These are phyloP conservation scores for Periconia macrospinosa DNA, from an alignment of 2,329 filamentous ascomycete genomes.

Conservation along the genomic window DNA sequence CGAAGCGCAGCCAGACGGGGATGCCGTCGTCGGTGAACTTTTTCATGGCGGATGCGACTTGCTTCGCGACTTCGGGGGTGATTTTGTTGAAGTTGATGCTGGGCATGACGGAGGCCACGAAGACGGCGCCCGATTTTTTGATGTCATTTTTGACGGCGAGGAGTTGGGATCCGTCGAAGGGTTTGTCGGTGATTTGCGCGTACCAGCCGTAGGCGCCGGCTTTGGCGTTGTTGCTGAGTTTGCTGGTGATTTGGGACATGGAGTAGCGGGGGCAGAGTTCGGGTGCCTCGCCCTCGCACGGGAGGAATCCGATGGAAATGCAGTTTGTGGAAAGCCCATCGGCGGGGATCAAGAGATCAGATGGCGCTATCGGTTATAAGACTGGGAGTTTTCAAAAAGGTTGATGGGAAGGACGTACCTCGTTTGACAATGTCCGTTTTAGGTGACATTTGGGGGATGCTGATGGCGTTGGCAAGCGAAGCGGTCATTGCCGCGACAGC, in stretches of 20 bases:
- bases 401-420: neutral
- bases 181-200: constrained; percentile 9
- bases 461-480: constrained; percentile 3
- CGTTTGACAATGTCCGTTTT: constrained; percentile 1
- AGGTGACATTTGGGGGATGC: constrained; percentile 4
- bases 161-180: constrained; percentile 14
- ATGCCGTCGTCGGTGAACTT: constrained; percentile 16
- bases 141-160: constrained; percentile 12
- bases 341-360: constrained; percentile 8
- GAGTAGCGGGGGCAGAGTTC: constrained; percentile 11
- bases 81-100: constrained; percentile 13
- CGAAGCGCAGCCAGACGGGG: constrained; percentile 15
- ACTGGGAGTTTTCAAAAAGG: neutral
- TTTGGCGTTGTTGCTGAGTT: constrained; percentile 7
- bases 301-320: constrained; percentile 16
- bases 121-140: constrained; percentile 11
- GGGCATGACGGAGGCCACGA: constrained; percentile 17
- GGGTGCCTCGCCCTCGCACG: constrained; percentile 12
- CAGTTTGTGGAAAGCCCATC: constrained; percentile 12
- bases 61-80: constrained; percentile 7
- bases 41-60: constrained; percentile 13
- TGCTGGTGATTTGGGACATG: constrained; percentile 13
- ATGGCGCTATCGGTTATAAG: neutral
- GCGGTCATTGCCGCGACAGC: constrained; percentile 8
- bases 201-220: constrained; percentile 14